Evolutionary conservation across 2,329 filamentous ascomycete species (phyloP).

Genomic region (Fusarium palustre): DNA sequence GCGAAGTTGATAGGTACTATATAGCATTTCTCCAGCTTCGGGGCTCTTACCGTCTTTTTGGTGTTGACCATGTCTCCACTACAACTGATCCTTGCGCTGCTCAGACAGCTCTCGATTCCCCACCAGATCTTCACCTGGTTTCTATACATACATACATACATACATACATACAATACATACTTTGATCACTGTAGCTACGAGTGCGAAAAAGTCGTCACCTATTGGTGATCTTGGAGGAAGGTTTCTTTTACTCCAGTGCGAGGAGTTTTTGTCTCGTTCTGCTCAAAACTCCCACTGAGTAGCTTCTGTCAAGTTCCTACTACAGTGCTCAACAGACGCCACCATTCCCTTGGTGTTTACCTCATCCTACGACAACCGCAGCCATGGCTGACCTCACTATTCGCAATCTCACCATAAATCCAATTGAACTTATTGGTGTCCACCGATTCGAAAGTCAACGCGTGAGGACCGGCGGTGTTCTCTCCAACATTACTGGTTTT

Average conservation of each 20-base stretch:
- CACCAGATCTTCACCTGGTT: constrained; percentile 6
- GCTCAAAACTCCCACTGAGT: not conserved
- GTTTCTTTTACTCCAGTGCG: not conserved
- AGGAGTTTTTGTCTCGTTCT: not conserved
- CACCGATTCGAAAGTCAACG: constrained; percentile 75
- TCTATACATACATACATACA: not conserved
- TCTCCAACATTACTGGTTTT: constrained; percentile 59
- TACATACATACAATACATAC: not conserved
- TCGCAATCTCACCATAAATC: constrained; percentile 82
- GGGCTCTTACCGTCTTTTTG: constrained; percentile 14
- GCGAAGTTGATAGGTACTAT: not conserved
- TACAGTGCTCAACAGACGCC: constrained; percentile 2
- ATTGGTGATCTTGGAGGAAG: not conserved
- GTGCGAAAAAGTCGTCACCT: not conserved
- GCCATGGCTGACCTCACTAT: constrained; percentile 72
- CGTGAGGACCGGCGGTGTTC: constrained; percentile 56
- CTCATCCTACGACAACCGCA: constrained; percentile 14
- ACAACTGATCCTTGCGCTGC: not conserved
- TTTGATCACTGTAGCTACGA: not conserved
- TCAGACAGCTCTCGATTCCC: constrained; percentile 1
- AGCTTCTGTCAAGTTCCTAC: not conserved
- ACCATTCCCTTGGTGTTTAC: constrained; percentile 6
- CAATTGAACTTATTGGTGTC: constrained; percentile 77
- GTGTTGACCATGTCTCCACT: not conserved
- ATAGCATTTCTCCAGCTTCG: not conserved